These are phyloP conservation scores for Jatropha multifida DNA, from an alignment of 441 rosid genomes.

Conservation along the genomic window DNA sequence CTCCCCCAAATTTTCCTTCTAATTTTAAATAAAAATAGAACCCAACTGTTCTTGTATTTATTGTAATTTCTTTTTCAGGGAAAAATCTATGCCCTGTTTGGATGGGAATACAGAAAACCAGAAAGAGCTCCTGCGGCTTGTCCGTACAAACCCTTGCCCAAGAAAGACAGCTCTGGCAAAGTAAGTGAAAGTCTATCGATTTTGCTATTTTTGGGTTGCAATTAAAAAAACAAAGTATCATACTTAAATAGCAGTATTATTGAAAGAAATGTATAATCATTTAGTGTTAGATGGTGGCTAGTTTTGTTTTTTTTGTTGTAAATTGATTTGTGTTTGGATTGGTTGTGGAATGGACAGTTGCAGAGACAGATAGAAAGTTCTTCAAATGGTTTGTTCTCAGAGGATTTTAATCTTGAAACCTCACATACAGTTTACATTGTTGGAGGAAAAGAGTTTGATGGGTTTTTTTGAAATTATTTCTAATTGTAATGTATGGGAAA, in stretches of 20 bases:
- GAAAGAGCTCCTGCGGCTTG: constrained; percentile 82
- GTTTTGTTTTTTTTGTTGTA: neutral
- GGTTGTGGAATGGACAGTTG: neutral
- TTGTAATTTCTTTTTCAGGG: constrained; percentile 30
- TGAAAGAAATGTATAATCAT: neutral
- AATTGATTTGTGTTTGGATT: neutral
- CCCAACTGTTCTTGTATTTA: neutral
- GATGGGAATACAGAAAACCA: constrained; percentile 95
- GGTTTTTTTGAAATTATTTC: neutral
- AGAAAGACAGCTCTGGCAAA: constrained; percentile 32
- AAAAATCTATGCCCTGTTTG: constrained; percentile 62
- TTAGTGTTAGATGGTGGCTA: neutral
- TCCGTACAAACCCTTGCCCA: constrained; percentile 63
- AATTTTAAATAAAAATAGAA: neutral
- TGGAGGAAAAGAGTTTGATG: neutral
- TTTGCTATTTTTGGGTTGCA: neutral
- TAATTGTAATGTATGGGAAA: neutral
- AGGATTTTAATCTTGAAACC: neutral
- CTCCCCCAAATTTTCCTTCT: neutral
- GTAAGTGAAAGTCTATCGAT: constrained; percentile 36
- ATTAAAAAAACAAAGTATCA: no score
- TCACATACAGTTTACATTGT: neutral
- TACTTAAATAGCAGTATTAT: no score
- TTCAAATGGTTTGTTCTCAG: no score
- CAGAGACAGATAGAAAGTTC: no score